Conservation (phyloP, 768 basidiomycete species). For the Megacollybia marginata region DNA sequence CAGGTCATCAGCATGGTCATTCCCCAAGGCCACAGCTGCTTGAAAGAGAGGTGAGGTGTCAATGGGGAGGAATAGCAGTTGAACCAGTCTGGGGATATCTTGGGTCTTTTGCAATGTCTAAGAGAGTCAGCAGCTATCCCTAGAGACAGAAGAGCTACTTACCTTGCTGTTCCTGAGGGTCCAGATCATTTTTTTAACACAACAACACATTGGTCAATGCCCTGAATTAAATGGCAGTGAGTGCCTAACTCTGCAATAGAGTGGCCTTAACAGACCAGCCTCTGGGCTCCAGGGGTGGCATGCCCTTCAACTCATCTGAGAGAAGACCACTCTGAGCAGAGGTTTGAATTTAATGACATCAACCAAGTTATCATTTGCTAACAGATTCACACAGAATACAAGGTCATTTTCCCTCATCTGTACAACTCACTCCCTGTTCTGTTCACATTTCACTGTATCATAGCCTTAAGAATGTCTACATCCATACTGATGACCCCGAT, state of each 20-base stretch:
- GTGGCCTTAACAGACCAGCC: no score
- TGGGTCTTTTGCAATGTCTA: no score
- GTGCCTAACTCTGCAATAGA: no score
- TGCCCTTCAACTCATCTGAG: no score
- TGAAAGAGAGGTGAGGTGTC: background rate
- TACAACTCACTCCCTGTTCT: slow-evolving; percentile 95
- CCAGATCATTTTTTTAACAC: no score
- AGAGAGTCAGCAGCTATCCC: no score
- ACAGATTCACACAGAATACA: slow-evolving; percentile 97
- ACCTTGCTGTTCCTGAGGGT: background rate
- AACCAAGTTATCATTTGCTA: slow-evolving; percentile 99
- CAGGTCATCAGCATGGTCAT: background rate
- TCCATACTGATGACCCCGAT: slow-evolving; percentile 97
- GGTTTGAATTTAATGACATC: slow-evolving; percentile 99
- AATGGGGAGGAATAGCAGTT: background rate
- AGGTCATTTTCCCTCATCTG: slow-evolving; percentile 96
- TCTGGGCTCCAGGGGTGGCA: no score
- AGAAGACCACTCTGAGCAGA: slow-evolving; percentile 68
- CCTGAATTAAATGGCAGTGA: no score
- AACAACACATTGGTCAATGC: no score
- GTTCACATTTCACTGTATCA: slow-evolving; percentile 94
- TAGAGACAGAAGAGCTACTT: background rate
- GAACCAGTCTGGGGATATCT: background rate
- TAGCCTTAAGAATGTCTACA: slow-evolving; percentile 93
- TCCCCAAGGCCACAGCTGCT: background rate